Conservation (phyloP, 495 filamentous ascomycete genomes). For the Bryoglossum gracile region DNA sequence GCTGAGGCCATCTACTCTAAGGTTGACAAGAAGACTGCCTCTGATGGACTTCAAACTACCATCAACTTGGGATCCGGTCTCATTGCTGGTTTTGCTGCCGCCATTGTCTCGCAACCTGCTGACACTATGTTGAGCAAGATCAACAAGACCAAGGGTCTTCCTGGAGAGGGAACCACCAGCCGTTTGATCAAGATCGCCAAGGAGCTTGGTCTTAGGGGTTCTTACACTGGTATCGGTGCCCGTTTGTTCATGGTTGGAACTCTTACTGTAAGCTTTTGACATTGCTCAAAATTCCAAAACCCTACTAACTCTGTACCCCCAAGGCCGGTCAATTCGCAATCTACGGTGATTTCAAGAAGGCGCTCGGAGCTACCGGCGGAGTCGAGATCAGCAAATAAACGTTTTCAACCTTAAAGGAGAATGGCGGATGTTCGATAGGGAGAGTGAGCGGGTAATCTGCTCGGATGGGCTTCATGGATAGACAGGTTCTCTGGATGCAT, state of each 20-base stretch:
- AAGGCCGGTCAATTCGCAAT: slow-evolving; percentile 97
- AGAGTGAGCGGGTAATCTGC: slow-evolving; percentile 1
- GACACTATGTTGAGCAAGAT: slow-evolving; percentile 99
- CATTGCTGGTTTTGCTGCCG: slow-evolving; percentile 95
- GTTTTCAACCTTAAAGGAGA: not conserved
- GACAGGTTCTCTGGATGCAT: not conserved
- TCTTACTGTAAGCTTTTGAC: too few relatives aligned
- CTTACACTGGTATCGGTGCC: slow-evolving; percentile 86
- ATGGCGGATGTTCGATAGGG: slow-evolving; percentile 1
- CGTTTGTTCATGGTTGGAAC: slow-evolving; percentile 72
- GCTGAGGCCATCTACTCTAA: slow-evolving; percentile 65
- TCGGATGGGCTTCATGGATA: slow-evolving; percentile 2
- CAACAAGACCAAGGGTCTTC: slow-evolving; percentile 98
- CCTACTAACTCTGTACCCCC: too few relatives aligned
- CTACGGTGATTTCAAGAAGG: slow-evolving; percentile 72
- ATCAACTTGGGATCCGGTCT: slow-evolving; percentile 95
- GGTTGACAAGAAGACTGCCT: slow-evolving; percentile 71
- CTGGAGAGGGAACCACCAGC: slow-evolving; percentile 86
- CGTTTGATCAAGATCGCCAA: slow-evolving; percentile 93
- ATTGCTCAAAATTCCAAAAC: too few relatives aligned
- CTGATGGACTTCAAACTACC: slow-evolving; percentile 68
- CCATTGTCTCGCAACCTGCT: slow-evolving; percentile 92
- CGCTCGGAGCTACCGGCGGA: slow-evolving; percentile 62
- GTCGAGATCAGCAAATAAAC: slow-evolving; percentile 58
- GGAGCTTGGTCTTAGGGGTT: slow-evolving; percentile 86